Percentiles rank a stretch among this genome's conserved stretches.
These are phyloP conservation scores for Spinacia oleracea DNA, from an alignment of 179 eudicot species.

Conservation along the genomic window DNA sequence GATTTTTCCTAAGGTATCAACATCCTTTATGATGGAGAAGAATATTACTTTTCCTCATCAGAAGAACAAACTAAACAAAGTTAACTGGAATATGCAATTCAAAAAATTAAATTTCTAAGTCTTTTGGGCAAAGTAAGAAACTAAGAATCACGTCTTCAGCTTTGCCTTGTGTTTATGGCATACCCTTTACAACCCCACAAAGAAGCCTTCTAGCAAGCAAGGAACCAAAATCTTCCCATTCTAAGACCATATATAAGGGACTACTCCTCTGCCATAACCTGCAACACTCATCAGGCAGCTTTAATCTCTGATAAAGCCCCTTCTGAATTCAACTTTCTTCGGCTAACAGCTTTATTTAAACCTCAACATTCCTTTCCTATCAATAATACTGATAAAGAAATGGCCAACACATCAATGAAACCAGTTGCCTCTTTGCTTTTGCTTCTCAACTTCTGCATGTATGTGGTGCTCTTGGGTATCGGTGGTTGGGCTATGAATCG, in stretches of 20 bases:
- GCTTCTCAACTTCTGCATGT: slow-evolving; percentile 88
- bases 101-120: neutral
- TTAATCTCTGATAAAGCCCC: too few species aligned
- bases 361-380: neutral
- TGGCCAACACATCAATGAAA: slow-evolving; percentile 58
- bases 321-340: slow-evolving; percentile 5
- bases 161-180: slow-evolving; percentile 40
- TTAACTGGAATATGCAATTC: slow-evolving; percentile 16
- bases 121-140: neutral
- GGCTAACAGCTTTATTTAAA: neutral
- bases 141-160: slow-evolving; percentile 32
- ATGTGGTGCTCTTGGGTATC: slow-evolving; percentile 60
- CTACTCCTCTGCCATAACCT: slow-evolving; percentile 15
- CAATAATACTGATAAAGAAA: slow-evolving; percentile 13
- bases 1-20: neutral
- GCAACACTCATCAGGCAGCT: slow-evolving; percentile 10
- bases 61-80: slow-evolving; percentile 19
- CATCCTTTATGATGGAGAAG: slow-evolving; percentile 21
- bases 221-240: slow-evolving; percentile 30
- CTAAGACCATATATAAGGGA: slow-evolving; percentile 15
- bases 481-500: slow-evolving; percentile 78
- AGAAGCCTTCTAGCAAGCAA: slow-evolving; percentile 40
- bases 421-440: slow-evolving; percentile 57
- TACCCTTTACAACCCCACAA: slow-evolving; percentile 34
- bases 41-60: slow-evolving; percentile 29